Conservation (phyloP, 345 rosid species). For the Nephelium lappaceum region DNA sequence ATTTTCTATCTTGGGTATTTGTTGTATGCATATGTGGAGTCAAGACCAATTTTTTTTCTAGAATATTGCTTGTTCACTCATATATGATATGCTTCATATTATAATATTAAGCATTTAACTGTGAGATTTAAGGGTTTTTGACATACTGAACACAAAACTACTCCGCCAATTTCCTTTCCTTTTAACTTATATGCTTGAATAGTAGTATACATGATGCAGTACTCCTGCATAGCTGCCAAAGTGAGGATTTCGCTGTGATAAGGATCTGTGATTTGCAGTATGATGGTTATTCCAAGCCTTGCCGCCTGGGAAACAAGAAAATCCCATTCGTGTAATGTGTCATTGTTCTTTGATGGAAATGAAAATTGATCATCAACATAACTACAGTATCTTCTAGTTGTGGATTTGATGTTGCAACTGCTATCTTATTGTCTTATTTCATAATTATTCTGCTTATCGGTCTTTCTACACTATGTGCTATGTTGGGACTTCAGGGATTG, state of each 20-base stretch:
- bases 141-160: neutral
- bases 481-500: slow-evolving; percentile 47
- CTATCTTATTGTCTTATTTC: slow-evolving; percentile 20
- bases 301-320: neutral
- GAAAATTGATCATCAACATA: neutral
- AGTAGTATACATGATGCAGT: neutral
- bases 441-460: slow-evolving; percentile 22
- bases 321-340: neutral
- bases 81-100: neutral
- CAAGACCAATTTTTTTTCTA: too few relatives aligned
- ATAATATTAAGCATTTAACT: neutral
- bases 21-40: neutral
- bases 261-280: neutral
- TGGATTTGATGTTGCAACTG: slow-evolving; percentile 3
- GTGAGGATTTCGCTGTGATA: neutral
- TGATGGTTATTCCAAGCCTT: neutral
- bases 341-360: neutral
- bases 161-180: neutral
- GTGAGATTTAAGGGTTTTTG: neutral
- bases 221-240: neutral
- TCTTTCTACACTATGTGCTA: slow-evolving; percentile 16
- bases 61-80: neutral
- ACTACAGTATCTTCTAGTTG: neutral
- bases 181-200: neutral
- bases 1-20: neutral